Conservation (phyloP, 2,329 filamentous ascomycete genomes). For the Aspergillus transmontanensis region DNA sequence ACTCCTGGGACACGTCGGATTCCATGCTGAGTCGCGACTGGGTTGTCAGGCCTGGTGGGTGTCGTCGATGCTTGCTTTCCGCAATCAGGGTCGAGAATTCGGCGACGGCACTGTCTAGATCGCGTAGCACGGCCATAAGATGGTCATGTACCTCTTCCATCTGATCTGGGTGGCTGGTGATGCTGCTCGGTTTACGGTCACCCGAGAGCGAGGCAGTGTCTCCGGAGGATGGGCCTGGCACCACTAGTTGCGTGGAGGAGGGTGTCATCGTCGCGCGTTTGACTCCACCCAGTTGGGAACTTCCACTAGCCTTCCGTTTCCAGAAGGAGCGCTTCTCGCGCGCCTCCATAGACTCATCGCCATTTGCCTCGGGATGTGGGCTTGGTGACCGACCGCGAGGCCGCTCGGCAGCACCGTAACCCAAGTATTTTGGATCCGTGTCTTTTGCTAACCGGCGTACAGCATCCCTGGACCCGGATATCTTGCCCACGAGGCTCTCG, state of each 20-base stretch:
- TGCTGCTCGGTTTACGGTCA: slow-evolving; percentile 37
- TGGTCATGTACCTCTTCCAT: slow-evolving; percentile 76
- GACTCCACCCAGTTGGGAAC: slow-evolving; percentile 38
- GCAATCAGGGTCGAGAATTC: slow-evolving; percentile 79
- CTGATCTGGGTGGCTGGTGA: slow-evolving; percentile 46
- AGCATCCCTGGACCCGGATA: slow-evolving; percentile 86
- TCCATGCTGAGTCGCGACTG: slow-evolving; percentile 72
- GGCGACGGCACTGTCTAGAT: slow-evolving; percentile 79
- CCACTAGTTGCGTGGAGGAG: slow-evolving; percentile 56
- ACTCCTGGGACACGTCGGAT: slow-evolving; percentile 80
- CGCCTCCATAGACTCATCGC: slow-evolving; percentile 37
- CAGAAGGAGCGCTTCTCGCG: slow-evolving; percentile 77
- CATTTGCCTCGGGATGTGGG: slow-evolving; percentile 37
- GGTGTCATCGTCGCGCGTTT: slow-evolving; percentile 46
- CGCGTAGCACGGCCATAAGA: slow-evolving; percentile 77
- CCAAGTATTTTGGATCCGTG: slow-evolving; percentile 66
- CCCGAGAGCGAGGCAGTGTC: slow-evolving; percentile 30
- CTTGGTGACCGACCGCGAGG: slow-evolving; percentile 38
- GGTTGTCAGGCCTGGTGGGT: slow-evolving; percentile 56
- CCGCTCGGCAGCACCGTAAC: slow-evolving; percentile 24
- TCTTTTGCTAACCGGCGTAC: slow-evolving; percentile 84
- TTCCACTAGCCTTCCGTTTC: slow-evolving; percentile 78
- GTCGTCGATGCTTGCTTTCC: slow-evolving; percentile 76
- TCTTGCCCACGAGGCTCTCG: slow-evolving; percentile 79
- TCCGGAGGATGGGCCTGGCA: slow-evolving; percentile 44